Conservation (phyloP, 1,139 yeast genomes). For the Candida glucosophila region DNA sequence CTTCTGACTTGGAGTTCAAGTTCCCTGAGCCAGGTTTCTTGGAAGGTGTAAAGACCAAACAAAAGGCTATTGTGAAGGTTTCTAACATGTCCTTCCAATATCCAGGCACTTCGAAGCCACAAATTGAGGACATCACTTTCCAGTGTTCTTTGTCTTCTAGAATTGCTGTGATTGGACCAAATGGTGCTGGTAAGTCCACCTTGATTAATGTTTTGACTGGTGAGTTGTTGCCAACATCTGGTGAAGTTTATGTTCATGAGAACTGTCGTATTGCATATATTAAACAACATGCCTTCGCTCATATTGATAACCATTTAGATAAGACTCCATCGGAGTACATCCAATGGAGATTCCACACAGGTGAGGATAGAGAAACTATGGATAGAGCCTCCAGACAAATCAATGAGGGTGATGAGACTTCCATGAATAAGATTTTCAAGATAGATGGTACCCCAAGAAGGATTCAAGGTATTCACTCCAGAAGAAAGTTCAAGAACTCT, state of each 20-base stretch:
- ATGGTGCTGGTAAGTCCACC: conserved; percentile 99
- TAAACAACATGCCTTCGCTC: conserved; percentile 99
- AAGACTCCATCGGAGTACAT: conserved; percentile 99
- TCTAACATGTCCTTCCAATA: conserved; percentile 96
- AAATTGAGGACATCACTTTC: conserved; percentile 83
- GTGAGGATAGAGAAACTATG: conserved; percentile 99
- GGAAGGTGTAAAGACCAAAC: conserved; percentile 99
- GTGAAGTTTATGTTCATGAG: conserved; percentile 99
- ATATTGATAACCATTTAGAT: conserved; percentile 96
- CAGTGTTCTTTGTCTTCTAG: conserved; percentile 98
- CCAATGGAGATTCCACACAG: conserved; percentile 99
- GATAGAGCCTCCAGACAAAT: conserved; percentile 99
- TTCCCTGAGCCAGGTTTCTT: conserved; percentile 99
- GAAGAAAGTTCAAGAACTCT: conserved; percentile 99
- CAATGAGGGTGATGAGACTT: conserved; percentile 92
- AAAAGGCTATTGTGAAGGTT: conserved; percentile 98
- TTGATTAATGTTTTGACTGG: conserved; percentile 97
- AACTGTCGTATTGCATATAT: conserved; percentile 99
- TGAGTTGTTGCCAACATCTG: conserved; percentile 94
- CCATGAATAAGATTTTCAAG: conserved; percentile 99
- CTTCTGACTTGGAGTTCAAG: conserved; percentile 88
- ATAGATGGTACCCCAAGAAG: conserved; percentile 98
- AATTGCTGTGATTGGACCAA: conserved; percentile 99
- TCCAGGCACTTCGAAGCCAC: conserved; percentile 97
- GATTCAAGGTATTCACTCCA: conserved; percentile 87